A percentile compares a stretch with the other conserved stretches of the same genome.
Conservation (phyloP, 495 filamentous ascomycete species). For the Xylaria nigripes region DNA sequence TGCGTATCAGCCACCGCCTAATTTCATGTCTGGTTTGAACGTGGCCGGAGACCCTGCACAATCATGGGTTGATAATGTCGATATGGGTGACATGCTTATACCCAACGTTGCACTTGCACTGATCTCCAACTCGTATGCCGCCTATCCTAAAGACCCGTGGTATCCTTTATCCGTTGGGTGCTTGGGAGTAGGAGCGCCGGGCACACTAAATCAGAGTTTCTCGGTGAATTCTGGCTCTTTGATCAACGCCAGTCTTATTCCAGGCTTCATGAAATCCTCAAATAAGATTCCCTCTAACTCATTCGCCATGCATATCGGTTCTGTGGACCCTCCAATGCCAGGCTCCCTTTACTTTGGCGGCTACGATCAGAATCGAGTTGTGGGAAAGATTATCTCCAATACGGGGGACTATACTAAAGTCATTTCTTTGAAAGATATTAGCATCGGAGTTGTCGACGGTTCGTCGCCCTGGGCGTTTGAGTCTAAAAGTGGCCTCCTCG, state of each 20-base stretch:
- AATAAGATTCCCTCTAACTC: slow-evolving; percentile 39
- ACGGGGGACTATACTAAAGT: slow-evolving; percentile 24
- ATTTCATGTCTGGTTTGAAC: slow-evolving; percentile 20
- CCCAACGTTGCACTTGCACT: slow-evolving; percentile 20
- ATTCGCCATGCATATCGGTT: slow-evolving; percentile 48
- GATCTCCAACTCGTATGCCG: slow-evolving; percentile 16
- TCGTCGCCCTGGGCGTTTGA: slow-evolving; percentile 35
- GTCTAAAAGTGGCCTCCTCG: slow-evolving; percentile 30
- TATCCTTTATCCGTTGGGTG: slow-evolving; percentile 31
- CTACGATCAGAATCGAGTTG: slow-evolving; percentile 42
- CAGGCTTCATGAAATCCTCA: slow-evolving; percentile 28
- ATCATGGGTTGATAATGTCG: slow-evolving; percentile 21
- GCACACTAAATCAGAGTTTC: slow-evolving; percentile 26
- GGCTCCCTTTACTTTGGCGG: slow-evolving; percentile 44
- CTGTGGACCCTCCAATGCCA: slow-evolving; percentile 29
- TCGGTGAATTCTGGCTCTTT: slow-evolving; percentile 9
- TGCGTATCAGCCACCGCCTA: slow-evolving; percentile 10
- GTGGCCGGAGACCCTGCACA: slow-evolving; percentile 9
- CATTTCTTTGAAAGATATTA: slow-evolving; percentile 33
- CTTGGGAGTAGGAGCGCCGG: slow-evolving; percentile 28
- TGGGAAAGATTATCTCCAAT: slow-evolving; percentile 24
- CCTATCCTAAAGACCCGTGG: slow-evolving; percentile 25
- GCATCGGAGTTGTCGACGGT: slow-evolving; percentile 34
- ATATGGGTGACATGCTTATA: slow-evolving; percentile 14
- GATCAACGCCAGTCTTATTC: slow-evolving; percentile 28